A percentile compares a stretch with the other conserved stretches of the same genome.
Evolutionary conservation across 208 protist genomes (phyloP).

Genomic region (Leishmania gerbilli): DNA sequence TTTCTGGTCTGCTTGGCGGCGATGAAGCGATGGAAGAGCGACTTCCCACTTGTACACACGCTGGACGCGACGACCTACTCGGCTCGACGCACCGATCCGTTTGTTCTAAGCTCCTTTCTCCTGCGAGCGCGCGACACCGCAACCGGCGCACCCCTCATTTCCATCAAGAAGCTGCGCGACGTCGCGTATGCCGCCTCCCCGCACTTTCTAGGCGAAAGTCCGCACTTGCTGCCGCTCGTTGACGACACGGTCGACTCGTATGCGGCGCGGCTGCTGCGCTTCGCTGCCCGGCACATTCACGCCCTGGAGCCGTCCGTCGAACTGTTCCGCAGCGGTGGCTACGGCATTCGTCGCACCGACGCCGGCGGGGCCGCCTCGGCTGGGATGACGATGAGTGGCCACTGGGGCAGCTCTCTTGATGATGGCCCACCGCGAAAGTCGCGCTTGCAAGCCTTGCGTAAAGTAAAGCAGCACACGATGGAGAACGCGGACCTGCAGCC

Average conservation of each 20-base stretch:
- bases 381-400: not conserved
- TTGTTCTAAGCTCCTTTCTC: constrained; percentile 51
- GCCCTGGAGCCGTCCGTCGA: constrained; percentile 18
- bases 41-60: constrained; percentile 15
- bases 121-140: constrained; percentile 19
- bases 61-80: constrained; percentile 41
- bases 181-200: constrained; percentile 28
- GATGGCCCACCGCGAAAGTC: constrained; percentile 26
- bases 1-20: constrained; percentile 33
- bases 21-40: constrained; percentile 37
- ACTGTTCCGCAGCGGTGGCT: constrained; percentile 28
- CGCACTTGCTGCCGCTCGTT: constrained; percentile 24
- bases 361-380: not conserved
- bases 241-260: constrained; percentile 41
- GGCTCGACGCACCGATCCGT: constrained; percentile 49
- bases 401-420: constrained; percentile 9
- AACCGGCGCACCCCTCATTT: constrained; percentile 25
- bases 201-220: constrained; percentile 24
- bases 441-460: constrained; percentile 39
- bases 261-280: constrained; percentile 32
- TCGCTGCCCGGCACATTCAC: constrained; percentile 22
- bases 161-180: constrained; percentile 36
- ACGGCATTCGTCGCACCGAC: not conserved
- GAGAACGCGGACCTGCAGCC: constrained; percentile 53
- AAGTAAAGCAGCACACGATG: constrained; percentile 35